Evolutionary conservation across 352 stramenopile genomes (phyloP).

Genomic region (Phytophthora ohioensis): DNA sequence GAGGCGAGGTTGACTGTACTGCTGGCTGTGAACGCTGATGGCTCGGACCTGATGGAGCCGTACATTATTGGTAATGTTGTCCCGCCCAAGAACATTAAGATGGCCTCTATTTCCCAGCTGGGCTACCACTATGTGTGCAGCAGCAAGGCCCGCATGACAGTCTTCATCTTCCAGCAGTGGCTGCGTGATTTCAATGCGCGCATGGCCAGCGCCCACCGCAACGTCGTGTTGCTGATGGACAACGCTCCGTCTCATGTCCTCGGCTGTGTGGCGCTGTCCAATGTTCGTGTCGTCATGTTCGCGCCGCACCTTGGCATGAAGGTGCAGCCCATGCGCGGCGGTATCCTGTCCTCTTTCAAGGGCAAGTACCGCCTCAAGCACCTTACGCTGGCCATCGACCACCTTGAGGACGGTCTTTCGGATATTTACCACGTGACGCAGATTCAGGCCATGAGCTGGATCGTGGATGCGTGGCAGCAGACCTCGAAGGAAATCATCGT

Average conservation of each 20-base stretch:
- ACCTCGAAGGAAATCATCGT: conserved; percentile 81
- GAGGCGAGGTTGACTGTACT: conserved; percentile 81
- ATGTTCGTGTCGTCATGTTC: conserved; percentile 90
- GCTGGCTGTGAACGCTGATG: conserved; percentile 78
- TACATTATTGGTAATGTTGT: conserved; percentile 87
- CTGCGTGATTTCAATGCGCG: conserved; percentile 86
- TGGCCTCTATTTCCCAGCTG: conserved; percentile 80
- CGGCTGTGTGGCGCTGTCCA: conserved; percentile 82
- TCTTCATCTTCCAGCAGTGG: conserved; percentile 92
- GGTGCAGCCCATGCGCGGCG: conserved; percentile 85
- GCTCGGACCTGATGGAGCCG: conserved; percentile 83
- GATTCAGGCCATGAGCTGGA: conserved; percentile 89
- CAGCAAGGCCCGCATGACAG: conserved; percentile 86
- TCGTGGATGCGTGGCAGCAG: conserved; percentile 86
- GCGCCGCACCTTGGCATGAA: conserved; percentile 85
- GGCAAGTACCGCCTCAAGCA: conserved; percentile 89
- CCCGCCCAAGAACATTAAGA: conserved; percentile 82
- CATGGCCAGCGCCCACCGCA: conserved; percentile 86
- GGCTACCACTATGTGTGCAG: conserved; percentile 90
- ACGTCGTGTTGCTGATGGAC: conserved; percentile 87
- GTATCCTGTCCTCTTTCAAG: conserved; percentile 88
- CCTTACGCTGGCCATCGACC: conserved; percentile 84
- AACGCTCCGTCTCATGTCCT: conserved; percentile 88
- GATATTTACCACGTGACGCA: conserved; percentile 87
- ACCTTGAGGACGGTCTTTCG: conserved; percentile 77